A percentile compares a stretch with the other conserved stretches of the same genome.
Evolutionary conservation across 1,139 yeast genomes (phyloP).

Genomic region (Entelexis sorbosivorans): DNA sequence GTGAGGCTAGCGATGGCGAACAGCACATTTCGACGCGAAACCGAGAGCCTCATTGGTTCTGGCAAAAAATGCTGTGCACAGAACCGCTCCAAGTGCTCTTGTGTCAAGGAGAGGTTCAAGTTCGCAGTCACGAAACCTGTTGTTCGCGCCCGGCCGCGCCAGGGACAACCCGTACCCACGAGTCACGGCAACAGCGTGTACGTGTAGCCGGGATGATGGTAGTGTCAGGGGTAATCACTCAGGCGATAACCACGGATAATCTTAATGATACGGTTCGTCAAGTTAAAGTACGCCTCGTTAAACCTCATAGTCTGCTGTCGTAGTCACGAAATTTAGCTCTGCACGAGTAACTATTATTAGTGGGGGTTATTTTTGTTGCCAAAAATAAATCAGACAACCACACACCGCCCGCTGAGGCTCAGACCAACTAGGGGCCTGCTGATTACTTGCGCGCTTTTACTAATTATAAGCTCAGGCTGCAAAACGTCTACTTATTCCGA

Average conservation of each 20-base stretch:
- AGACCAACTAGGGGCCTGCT: background rate
- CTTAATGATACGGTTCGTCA: too few species aligned
- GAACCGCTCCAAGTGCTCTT: background rate
- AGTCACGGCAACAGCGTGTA: background rate
- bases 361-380: too few species aligned
- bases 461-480: background rate
- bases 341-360: too few species aligned
- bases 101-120: background rate
- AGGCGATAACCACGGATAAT: too few species aligned
- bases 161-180: background rate
- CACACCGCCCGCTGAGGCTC: background rate
- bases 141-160: background rate
- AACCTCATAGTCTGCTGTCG: too few species aligned
- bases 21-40: conserved; percentile 1
- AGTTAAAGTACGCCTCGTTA: too few species aligned
- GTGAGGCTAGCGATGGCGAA: conserved; percentile 5
- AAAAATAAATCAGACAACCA: too few species aligned
- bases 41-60: conserved; percentile 4
- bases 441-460: background rate
- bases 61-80: background rate
- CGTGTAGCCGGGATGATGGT: too few species aligned
- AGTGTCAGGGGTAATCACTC: too few species aligned
- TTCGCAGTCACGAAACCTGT: background rate
- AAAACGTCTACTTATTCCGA: too few species aligned
- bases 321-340: too few species aligned